A percentile compares a stretch with the other conserved stretches of the same genome.
These are phyloP conservation scores for Porcisia deanei DNA, from an alignment of 208 protist genomes.

Conservation along the genomic window DNA sequence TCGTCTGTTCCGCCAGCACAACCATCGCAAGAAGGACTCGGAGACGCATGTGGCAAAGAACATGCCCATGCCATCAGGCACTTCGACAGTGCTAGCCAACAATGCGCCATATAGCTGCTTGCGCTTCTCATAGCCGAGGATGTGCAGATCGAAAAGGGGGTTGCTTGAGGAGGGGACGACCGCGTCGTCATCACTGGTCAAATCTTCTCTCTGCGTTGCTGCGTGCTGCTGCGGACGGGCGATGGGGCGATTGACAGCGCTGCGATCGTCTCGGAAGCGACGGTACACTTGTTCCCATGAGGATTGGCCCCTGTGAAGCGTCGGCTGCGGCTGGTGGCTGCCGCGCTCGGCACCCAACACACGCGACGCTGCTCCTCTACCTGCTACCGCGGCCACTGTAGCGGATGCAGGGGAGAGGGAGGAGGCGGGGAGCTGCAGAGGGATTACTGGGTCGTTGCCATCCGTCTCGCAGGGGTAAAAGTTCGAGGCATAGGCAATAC, in stretches of 20 bases:
- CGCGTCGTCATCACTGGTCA: background rate
- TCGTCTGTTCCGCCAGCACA: constrained; percentile 22
- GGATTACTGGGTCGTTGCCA: constrained; percentile 7
- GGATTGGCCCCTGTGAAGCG: background rate
- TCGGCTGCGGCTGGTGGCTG: background rate
- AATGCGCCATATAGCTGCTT: constrained; percentile 30
- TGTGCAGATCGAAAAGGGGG: constrained; percentile 31
- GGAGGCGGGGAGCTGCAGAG: background rate
- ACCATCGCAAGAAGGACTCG: constrained; percentile 29
- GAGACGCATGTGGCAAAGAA: constrained; percentile 34
- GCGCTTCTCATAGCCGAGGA: constrained; percentile 25
- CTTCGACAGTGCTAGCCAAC: constrained; percentile 30
- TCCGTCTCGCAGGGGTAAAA: constrained; percentile 20
- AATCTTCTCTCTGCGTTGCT: background rate
- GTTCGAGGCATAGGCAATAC: constrained; percentile 27
- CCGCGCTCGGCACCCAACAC: background rate
- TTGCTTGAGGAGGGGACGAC: constrained; percentile 25
- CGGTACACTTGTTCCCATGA: constrained; percentile 30
- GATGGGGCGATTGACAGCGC: background rate
- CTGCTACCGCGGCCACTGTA: background rate
- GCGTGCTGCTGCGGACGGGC: background rate
- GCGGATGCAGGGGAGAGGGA: background rate
- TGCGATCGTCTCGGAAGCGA: constrained; percentile 19
- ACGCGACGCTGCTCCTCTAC: background rate
- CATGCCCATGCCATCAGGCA: constrained; percentile 26